Percentiles rank a stretch among this genome's conserved stretches.
phyloP scores from a whole-genome alignment of 352 stramenopile species.

The Saprolegnia diclina region DNA sequence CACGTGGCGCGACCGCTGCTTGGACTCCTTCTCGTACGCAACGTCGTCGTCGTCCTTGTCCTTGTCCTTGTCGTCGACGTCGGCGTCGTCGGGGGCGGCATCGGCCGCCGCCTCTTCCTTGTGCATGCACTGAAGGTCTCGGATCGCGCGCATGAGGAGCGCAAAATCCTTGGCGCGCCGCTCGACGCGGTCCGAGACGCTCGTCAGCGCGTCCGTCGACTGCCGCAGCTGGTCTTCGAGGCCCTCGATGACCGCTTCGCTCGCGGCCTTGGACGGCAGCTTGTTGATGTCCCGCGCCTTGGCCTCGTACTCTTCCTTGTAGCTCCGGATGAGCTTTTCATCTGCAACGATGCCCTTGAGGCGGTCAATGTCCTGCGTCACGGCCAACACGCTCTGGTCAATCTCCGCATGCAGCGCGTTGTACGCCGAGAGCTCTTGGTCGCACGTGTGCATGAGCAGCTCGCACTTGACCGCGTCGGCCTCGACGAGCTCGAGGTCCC shows the following conservation, averaged over 20 bases:
- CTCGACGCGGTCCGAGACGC: constrained; percentile 56
- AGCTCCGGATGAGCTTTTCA: constrained; percentile 67
- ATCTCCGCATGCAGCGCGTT: constrained; percentile 72
- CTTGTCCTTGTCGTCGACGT: constrained; percentile 49
- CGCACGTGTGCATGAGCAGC: constrained; percentile 73
- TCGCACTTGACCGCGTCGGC: constrained; percentile 79
- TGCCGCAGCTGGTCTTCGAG: constrained; percentile 50
- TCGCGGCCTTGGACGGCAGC: constrained; percentile 56
- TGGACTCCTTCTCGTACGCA: constrained; percentile 15
- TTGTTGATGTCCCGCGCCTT: constrained; percentile 79
- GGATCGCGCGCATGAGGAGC: constrained; percentile 75
- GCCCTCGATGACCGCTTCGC: constrained; percentile 38
- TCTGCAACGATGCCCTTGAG: constrained; percentile 70
- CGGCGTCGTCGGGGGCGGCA: constrained; percentile 33
- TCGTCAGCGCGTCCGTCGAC: constrained; percentile 44
- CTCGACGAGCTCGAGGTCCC: constrained; percentile 81
- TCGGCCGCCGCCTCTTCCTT: constrained; percentile 43
- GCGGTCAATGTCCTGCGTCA: constrained; percentile 63
- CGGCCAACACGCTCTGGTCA: constrained; percentile 60
- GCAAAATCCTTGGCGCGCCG: constrained; percentile 74
- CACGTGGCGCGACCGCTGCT: background rate
- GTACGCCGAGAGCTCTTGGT: constrained; percentile 78
- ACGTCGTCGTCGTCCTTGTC: constrained; percentile 40
- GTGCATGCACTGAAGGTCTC: constrained; percentile 75
- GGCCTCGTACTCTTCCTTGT: constrained; percentile 87